phyloP scores from a whole-genome alignment of 768 basidiomycete genomes.

The Phanerochaete sordida region DNA sequence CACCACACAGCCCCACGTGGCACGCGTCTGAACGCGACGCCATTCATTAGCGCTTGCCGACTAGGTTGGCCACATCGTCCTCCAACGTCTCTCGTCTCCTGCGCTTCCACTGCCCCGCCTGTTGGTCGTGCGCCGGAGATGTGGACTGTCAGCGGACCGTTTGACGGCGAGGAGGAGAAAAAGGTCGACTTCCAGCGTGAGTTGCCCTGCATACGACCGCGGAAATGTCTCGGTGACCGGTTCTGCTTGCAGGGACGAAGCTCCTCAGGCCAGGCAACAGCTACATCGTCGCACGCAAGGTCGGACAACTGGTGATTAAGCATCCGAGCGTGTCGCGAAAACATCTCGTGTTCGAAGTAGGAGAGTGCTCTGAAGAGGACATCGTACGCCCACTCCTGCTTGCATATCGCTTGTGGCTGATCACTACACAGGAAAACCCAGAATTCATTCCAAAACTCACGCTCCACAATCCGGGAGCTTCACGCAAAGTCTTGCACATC shows the following conservation, averaged over 20 bases:
- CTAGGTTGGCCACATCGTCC: background rate
- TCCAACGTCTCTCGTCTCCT: background rate
- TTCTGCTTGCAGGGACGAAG: conserved; percentile 41
- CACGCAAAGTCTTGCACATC: conserved; percentile 31
- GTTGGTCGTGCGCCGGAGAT: conserved; percentile 26
- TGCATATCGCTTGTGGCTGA: background rate
- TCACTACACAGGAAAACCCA: conserved; percentile 43
- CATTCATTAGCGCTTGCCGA: background rate
- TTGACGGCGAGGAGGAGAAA: conserved; percentile 38
- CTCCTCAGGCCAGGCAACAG: conserved; percentile 57
- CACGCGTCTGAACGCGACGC: conserved; percentile 3
- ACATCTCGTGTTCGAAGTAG: conserved; percentile 58
- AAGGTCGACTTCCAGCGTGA: conserved; percentile 39
- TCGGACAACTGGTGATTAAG: conserved; percentile 44
- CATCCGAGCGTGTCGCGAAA: conserved; percentile 63
- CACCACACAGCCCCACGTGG: conserved; percentile 2
- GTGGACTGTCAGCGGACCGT: conserved; percentile 56
- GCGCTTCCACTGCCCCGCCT: background rate
- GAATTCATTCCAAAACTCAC: conserved; percentile 43
- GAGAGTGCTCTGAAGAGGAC: conserved; percentile 45
- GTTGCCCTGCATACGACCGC: background rate
- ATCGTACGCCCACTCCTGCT: conserved; percentile 41
- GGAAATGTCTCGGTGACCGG: background rate
- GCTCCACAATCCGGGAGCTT: conserved; percentile 6
- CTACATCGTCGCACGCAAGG: conserved; percentile 59